Conservation (phyloP, 352 stramenopile species). For the Phytophthora citrophthora region DNA sequence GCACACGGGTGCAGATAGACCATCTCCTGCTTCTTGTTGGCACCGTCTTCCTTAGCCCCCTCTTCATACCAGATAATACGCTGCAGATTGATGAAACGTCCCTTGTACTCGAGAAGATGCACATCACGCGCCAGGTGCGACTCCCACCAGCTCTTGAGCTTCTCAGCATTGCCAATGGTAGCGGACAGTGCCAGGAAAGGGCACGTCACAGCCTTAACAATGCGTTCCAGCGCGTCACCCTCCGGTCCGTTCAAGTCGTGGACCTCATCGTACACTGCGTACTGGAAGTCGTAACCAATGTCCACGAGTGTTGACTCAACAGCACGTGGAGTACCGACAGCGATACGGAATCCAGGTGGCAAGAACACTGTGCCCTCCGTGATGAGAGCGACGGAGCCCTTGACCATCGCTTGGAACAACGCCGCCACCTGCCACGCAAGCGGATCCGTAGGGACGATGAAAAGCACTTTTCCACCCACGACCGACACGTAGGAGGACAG, state of each 20-base stretch:
- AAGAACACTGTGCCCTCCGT: constrained; percentile 92
- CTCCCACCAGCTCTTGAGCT: constrained; percentile 96
- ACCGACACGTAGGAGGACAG: constrained; percentile 87
- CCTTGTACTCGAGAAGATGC: constrained; percentile 95
- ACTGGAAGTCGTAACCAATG: constrained; percentile 95
- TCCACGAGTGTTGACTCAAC: constrained; percentile 94
- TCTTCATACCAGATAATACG: constrained; percentile 94
- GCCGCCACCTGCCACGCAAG: constrained; percentile 99
- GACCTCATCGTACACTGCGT: constrained; percentile 98
- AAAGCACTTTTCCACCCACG: constrained; percentile 81
- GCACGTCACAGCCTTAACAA: constrained; percentile 95
- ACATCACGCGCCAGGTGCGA: constrained; percentile 88
- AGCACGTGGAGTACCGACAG: constrained; percentile 95
- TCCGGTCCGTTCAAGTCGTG: constrained; percentile 98
- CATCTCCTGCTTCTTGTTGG: constrained; percentile 69
- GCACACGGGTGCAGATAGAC: constrained; percentile 84
- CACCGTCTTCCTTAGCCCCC: constrained; percentile 32
- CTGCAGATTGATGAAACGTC: constrained; percentile 98
- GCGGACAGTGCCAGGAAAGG: constrained; percentile 98
- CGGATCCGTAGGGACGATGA: constrained; percentile 96
- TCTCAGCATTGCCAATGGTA: constrained; percentile 97
- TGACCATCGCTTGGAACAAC: constrained; percentile 98
- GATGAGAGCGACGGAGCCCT: constrained; percentile 95
- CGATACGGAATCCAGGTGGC: constrained; percentile 87
- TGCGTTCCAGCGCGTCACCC: constrained; percentile 96